Percentiles rank a stretch among this genome's conserved stretches.
phyloP scores from a whole-genome alignment of 306 rosid genomes.

The Citrullus mucosospermus region DNA sequence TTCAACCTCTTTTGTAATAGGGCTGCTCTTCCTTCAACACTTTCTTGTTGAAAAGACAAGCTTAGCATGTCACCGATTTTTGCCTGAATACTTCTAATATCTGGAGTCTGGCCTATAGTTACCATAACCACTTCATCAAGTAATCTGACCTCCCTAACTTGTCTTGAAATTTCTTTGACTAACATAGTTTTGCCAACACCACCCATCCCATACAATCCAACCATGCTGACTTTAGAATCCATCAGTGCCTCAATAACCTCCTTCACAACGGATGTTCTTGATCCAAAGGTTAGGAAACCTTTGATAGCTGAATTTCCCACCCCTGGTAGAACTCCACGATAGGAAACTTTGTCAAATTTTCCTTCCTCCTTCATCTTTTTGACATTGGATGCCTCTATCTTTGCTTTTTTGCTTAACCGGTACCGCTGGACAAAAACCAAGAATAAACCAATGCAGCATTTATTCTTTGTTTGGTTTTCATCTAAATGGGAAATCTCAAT shows the following conservation, averaged over 20 bases:
- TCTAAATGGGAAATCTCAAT: neutral
- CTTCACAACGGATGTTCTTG: neutral
- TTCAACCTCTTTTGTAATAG: neutral
- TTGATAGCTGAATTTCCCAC: neutral
- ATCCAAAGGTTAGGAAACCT: neutral
- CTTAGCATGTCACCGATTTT: neutral
- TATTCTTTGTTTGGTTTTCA: neutral
- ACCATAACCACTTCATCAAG: conserved; percentile 1
- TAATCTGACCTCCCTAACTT: neutral
- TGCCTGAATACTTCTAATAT: neutral
- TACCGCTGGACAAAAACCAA: neutral
- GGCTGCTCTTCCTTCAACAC: neutral
- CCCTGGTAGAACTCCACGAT: neutral
- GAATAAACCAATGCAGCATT: neutral
- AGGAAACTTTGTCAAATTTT: neutral
- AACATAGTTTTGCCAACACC: conserved; percentile 1
- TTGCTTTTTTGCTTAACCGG: neutral
- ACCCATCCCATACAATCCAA: neutral
- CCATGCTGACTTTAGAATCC: neutral
- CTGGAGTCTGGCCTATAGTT: neutral
- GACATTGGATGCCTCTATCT: neutral
- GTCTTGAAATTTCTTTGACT: neutral
- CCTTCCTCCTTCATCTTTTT: neutral
- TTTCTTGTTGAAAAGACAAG: neutral
- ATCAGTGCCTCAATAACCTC: neutral